Evolutionary conservation across 345 rosid genomes (phyloP).

Genomic region (Lepidium sativum): DNA sequence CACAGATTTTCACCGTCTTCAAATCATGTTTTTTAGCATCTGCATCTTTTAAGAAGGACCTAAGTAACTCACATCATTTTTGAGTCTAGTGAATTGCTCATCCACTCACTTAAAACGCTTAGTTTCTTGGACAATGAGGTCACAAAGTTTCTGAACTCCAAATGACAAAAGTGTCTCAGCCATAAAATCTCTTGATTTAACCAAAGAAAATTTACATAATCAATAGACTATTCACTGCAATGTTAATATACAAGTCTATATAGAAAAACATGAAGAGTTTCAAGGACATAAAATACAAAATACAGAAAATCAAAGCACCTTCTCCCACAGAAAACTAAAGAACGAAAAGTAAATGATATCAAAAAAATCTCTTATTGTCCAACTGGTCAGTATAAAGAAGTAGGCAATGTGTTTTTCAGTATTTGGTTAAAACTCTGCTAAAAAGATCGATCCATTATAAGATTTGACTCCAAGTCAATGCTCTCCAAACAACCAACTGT

Average conservation of each 20-base stretch:
- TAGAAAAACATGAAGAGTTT: not conserved
- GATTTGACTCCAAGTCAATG: too few species aligned
- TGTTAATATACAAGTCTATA: not conserved
- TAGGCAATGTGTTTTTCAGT: not conserved
- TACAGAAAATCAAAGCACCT: not conserved
- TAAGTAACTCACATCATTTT: slow-evolving; percentile 15
- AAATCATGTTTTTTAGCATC: slow-evolving; percentile 20
- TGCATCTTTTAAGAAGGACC: slow-evolving; percentile 23
- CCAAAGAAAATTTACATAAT: not conserved
- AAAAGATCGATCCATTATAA: too few species aligned
- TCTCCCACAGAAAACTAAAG: not conserved
- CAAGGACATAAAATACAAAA: not conserved
- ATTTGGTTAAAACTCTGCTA: too few species aligned
- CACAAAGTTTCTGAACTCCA: slow-evolving; percentile 12
- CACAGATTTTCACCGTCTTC: slow-evolving; percentile 11
- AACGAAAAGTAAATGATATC: not conserved
- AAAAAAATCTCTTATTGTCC: not conserved
- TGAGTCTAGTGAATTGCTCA: slow-evolving; percentile 2
- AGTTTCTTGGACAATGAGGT: slow-evolving; percentile 1
- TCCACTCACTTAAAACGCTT: not conserved
- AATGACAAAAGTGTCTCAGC: slow-evolving; percentile 13
- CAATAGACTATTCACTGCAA: too few species aligned
- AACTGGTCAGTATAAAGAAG: not conserved
- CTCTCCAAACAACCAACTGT: too few species aligned
- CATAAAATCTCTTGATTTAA: not conserved